Base-by-base conservation (phyloP, 2,329 filamentous ascomycete genomes). In the Fusarium verrucosum region DNA sequence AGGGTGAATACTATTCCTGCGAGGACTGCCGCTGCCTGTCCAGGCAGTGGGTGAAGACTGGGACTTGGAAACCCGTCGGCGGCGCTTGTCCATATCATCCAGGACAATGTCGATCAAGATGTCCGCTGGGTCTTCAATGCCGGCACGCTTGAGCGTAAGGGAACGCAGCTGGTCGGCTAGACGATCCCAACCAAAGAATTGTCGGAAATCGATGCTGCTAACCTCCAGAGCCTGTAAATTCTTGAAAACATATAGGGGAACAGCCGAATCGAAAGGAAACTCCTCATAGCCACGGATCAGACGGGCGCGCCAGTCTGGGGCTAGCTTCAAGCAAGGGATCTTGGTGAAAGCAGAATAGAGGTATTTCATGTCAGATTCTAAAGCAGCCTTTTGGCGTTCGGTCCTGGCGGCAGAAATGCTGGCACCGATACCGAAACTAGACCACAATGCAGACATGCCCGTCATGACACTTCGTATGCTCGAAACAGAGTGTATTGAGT, bases 311-410 rank as follows among this genome's bases (percentile, higher is more conserved):
- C 93, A 94, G 77, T 99, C 95, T n/a, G 94, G 94, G 25, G 94
- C 89, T 52, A 99, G 83, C 65, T 90, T 89, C 64, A 99, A 82
- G 73, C 92, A 97, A 0, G 95, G 95, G 38, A 99, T 96, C 80
- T 98, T 99, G 73, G 95, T 99, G 75, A 98, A 99, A 55, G 95
- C 92, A 37, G 95, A 98, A 80, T 97, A 99, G 30, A 99, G 83
- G 76, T 99, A 98, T 77, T 94, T 97, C 69, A 97, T 81, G 75
- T 99, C 95, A 55, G 90, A 87, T 74, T 95, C 89, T 53, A 95
- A 79, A 40, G 92, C 90, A 56, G 89, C 90, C 78, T 96, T 96
- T 76, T 95, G 92, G 74, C 92, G 93, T 78, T 97, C 95, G 32
- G 89, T 92, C 74, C 94, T 92, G 66, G 92, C 90, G 45, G 87